Evolutionary conservation across 768 basidiomycete species (phyloP), one percentile per base, ranked within the genome.

Genomic region (Cystofilobasidium ferigula): DNA sequence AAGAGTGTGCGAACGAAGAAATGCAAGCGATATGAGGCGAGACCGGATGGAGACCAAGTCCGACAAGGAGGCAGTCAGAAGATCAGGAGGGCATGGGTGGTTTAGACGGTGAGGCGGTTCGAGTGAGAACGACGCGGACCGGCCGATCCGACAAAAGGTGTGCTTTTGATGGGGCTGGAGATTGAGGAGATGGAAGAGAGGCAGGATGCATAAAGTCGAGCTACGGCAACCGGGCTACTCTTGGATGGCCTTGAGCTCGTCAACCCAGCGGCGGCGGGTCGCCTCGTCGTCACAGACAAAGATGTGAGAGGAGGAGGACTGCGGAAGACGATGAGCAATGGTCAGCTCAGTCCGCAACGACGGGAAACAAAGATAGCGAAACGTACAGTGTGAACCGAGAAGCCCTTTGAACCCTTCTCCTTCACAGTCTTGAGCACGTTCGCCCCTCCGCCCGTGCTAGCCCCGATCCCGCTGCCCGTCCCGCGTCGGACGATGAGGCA

Each of bases 1-100:
- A 22, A 79, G 77, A 30, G 78, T 73, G 9, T 74, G 70, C 14
- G 76, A 76, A 16, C 72, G 79, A 7, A 34, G 76, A 79, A n/a
- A n/a, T n/a, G n/a, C n/a, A n/a, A n/a, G n/a, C 40, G 78, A 78
- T 13, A 83, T 81, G 73, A 80, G 60, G 7, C 2, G 26, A 28
- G 26, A 32, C 42, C 14, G 40, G 24, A 45, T 48, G 60, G 30
- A 24, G 79, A 81, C 60, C 56, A 38, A 24, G 70, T 68, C 66
- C 43, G 10, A 45, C 58, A 69, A 48, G 42, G 47, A 60, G 22
- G 28, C 9, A 57, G 57, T 20, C 30, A 47, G 51, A 24, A 13
- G 26, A 22, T 34, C 14, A 34, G 56, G 20, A 3, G 13, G 2
- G 12, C 32, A 28, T 10, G 26, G 16, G 38, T 4, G n/a, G 30